phyloP scores from a whole-genome alignment of 139 green algal species.

The Axilococcus clingmanii region DNA sequence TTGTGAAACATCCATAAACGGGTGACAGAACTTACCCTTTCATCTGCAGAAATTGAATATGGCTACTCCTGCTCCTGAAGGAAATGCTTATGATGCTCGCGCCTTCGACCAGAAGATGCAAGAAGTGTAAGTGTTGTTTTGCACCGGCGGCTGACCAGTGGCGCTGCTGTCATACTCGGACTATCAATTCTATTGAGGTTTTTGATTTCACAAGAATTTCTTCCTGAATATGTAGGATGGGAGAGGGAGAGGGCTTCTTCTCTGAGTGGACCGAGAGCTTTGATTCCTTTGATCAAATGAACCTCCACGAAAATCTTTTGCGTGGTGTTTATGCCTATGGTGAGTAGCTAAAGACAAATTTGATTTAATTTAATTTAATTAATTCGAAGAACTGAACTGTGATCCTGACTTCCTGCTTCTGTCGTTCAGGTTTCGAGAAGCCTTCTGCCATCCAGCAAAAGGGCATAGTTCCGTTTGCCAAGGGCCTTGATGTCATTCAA shows the following conservation, averaged over 20 bases:
- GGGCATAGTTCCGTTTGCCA: slow-evolving; percentile 97
- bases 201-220: not conserved
- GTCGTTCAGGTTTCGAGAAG: slow-evolving; percentile 94
- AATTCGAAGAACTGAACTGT: too few species aligned
- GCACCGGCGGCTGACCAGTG: not conserved
- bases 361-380: too few species aligned
- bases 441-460: slow-evolving; percentile 99
- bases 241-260: slow-evolving; percentile 69
- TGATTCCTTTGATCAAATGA: slow-evolving; percentile 97
- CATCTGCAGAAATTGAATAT: slow-evolving; percentile 25
- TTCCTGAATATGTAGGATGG: slow-evolving; percentile 41
- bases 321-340: slow-evolving; percentile 99
- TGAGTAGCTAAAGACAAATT: slow-evolving; percentile 24
- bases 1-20: too few species aligned
- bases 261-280: slow-evolving; percentile 95
- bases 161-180: not conserved
- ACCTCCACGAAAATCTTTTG: slow-evolving; percentile 96
- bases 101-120: slow-evolving; percentile 80
- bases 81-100: slow-evolving; percentile 52
- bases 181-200: not conserved
- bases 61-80: slow-evolving; percentile 37
- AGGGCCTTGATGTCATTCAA: slow-evolving; percentile 98
- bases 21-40: too few species aligned
- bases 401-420: not conserved
- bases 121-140: slow-evolving; percentile 42